Evolutionary conservation across 1,284 basidiomycete genomes (phyloP).

Genomic region (Moesziomyces globuligerus): DNA sequence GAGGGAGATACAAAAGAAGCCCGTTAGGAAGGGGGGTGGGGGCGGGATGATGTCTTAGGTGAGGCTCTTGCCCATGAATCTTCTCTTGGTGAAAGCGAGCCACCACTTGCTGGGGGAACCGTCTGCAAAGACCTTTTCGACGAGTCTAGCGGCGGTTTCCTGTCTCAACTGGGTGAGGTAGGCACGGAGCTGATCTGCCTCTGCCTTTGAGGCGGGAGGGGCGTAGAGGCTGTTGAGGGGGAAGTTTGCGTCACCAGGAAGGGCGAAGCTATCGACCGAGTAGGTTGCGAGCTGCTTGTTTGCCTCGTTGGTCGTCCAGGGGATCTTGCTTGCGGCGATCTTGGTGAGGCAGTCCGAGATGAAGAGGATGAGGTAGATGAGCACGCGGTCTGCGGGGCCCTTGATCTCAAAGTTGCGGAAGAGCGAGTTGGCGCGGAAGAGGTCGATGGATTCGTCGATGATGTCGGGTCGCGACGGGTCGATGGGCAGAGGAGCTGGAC

Average conservation of each 20-base stretch:
- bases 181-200: conserved; percentile 88
- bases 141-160: conserved; percentile 85
- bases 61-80: conserved; percentile 66
- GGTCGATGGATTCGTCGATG: conserved; percentile 93
- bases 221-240: conserved; percentile 92
- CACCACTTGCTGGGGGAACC: conserved; percentile 99
- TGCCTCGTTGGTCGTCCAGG: conserved; percentile 76
- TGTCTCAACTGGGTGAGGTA: conserved; percentile 93
- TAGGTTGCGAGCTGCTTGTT: conserved; percentile 87
- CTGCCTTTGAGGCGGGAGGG: conserved; percentile 78
- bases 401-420: conserved; percentile 99
- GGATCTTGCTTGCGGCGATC: conserved; percentile 58
- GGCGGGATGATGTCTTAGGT: conserved; percentile 7
- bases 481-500: conserved; percentile 82
- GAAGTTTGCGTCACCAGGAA: conserved; percentile 97
- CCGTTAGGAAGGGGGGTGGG: too few species aligned
- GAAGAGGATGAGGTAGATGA: conserved; percentile 98
- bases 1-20: too few species aligned
- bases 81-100: conserved; percentile 85
- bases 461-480: conserved; percentile 85
- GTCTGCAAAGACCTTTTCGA: conserved; percentile 86
- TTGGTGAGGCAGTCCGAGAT: conserved; percentile 91
- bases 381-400: conserved; percentile 88
- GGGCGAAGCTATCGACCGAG: conserved; percentile 85
- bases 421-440: conserved; percentile 98